Evolutionary conservation across 345 rosid genomes (phyloP).

Genomic region (Aethionema arabicum): DNA sequence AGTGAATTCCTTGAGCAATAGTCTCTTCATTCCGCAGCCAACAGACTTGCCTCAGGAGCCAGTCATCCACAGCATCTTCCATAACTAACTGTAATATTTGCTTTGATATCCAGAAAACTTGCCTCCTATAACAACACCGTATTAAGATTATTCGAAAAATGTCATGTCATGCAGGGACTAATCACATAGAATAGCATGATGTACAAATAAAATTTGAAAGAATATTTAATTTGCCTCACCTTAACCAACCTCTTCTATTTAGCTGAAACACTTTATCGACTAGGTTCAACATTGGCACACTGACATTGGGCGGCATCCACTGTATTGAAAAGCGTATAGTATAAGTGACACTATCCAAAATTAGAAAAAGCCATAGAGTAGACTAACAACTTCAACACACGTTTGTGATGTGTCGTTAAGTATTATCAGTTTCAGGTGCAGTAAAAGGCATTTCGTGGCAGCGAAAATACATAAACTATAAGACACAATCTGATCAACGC

Average conservation of each 20-base stretch:
- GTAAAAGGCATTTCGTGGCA: not conserved
- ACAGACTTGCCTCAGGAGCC: constrained; percentile 77
- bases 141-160: constrained; percentile 16
- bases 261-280: constrained; percentile 97
- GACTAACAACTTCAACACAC: constrained; percentile 10
- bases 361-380: constrained; percentile 4
- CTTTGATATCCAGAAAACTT: constrained; percentile 97
- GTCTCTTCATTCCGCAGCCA: constrained; percentile 87
- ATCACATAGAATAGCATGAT: constrained; percentile 2
- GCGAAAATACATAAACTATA: constrained; percentile 23
- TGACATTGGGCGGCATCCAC: constrained; percentile 98
- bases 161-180: constrained; percentile 6
- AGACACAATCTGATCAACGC: not conserved
- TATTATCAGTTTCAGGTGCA: constrained; percentile 13
- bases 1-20: constrained; percentile 71
- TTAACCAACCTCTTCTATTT: constrained; percentile 95
- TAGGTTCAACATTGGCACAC: constrained; percentile 88
- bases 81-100: constrained; percentile 89
- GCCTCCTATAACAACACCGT: constrained; percentile 55
- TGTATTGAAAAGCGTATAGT: constrained; percentile 39
- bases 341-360: constrained; percentile 14
- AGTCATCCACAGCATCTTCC: constrained; percentile 99
- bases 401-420: constrained; percentile 1
- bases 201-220: constrained; percentile 13
- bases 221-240: constrained; percentile 47